phyloP scores from a whole-genome alignment of 768 basidiomycete species.

The Boletus reticuloceps region DNA sequence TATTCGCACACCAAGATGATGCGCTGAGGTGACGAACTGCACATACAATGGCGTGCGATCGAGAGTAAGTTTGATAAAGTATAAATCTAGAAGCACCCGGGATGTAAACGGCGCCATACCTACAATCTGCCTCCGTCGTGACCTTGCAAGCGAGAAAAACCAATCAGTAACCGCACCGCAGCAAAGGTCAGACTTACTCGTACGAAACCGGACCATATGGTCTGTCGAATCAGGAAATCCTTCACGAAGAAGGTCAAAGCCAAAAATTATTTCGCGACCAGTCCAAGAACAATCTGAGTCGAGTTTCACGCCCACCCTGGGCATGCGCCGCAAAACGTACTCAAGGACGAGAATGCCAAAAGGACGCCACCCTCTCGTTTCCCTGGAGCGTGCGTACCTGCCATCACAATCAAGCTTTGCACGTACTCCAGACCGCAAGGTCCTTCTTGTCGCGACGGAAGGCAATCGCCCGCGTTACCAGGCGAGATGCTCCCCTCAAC shows the following conservation, averaged over 20 bases:
- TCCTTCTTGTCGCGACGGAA: not conserved
- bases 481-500: not conserved
- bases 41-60: too few relatives aligned
- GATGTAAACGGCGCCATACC: too few relatives aligned
- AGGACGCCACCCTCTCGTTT: conserved; percentile 17
- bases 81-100: too few relatives aligned
- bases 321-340: conserved; percentile 28
- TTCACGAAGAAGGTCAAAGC: conserved; percentile 9
- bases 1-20: too few relatives aligned
- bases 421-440: not conserved
- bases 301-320: conserved; percentile 22
- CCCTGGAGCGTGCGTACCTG: conserved; percentile 7
- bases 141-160: not conserved
- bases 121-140: too few relatives aligned
- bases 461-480: fast-evolving
- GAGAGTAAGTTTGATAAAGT: too few relatives aligned
- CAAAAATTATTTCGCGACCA: conserved; percentile 15
- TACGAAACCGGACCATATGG: not conserved
- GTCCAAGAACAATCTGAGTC: conserved; percentile 33
- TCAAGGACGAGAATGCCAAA: conserved; percentile 20
- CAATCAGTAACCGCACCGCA: not conserved
- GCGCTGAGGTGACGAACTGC: too few relatives aligned
- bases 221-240: not conserved
- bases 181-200: not conserved
- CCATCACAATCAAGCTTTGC: not conserved